Base-by-base conservation (phyloP, 176 grass and related monocot species). In the Dendrocalamus sinicus region DNA sequence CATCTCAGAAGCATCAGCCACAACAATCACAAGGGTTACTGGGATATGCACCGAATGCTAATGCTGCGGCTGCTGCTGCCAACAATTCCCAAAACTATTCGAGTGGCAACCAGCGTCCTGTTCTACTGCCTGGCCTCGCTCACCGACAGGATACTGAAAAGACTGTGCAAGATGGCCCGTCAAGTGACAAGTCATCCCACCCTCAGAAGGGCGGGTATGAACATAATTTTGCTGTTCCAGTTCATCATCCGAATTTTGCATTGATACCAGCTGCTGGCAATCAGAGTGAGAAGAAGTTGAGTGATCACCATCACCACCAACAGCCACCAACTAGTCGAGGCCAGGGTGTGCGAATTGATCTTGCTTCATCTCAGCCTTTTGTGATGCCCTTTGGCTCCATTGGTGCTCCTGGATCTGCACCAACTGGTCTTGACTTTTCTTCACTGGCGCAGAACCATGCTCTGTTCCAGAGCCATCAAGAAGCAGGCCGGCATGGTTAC, bases 361-460 rank as follows among this genome's bases (percentile, higher is more conserved):
- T 96, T 58, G 79, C 79, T 3, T 86, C 93, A 41, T 91, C 95
- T 67, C 97, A 94, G 76, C 92, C 93, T 89, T 96, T 99, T 65
- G 84, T 91, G 50, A 91, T 96, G 90, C 97, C 92, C 11, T 99
- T 99, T 82, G 87, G 86, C 48, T 72, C 91, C 48, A 89, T 92
- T 62, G 85, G 73, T 28, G 88, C 90, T 80, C 79, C 88, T 84
- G 91, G 86, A 54, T 86, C 83, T 54, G 50, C 86, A 57, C 83
- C 90, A 8, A 54, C 81, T 53, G 96, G 94, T 73, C 94, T 99
- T 8, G 92, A 99, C 77, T 99, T 99, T 46, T 95, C 93, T 53
- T 86, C 92, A 28, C 69, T 96, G 86, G 88, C 86, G 20, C 94
- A 88, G 26, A 98, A 89, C 89, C 92, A 94, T 88, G 78, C 86